A percentile compares a stretch with the other conserved stretches of the same genome.
phyloP scores from a whole-genome alignment of 306 rosid genomes.

The Cucurbita moschata region DNA sequence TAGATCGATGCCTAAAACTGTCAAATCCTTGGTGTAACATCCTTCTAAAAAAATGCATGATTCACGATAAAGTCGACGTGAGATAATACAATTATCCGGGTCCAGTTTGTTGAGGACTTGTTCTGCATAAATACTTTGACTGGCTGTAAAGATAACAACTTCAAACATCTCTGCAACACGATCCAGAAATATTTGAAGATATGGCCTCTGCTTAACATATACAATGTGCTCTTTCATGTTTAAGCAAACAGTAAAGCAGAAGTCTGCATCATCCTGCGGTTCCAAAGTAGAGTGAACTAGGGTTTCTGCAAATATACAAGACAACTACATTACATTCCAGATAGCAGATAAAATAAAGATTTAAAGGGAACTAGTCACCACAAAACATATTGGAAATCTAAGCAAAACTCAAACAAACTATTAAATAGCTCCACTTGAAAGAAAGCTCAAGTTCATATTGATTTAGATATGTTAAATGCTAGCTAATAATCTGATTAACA shows the following conservation, averaged over 20 bases:
- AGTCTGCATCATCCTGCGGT: conserved; percentile 66
- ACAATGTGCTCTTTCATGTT: conserved; percentile 84
- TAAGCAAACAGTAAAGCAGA: conserved; percentile 69
- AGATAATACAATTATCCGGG: conserved; percentile 62
- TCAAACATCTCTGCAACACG: conserved; percentile 92
- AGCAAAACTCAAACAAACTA: background rate
- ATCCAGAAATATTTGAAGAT: conserved; percentile 69
- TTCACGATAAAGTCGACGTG: conserved; percentile 76
- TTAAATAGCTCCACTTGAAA: background rate
- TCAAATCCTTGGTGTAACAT: conserved; percentile 85
- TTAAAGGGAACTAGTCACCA: background rate
- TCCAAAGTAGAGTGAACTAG: conserved; percentile 93
- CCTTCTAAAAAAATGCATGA: conserved; percentile 88
- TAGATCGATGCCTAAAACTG: conserved; percentile 76
- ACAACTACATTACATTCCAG: background rate
- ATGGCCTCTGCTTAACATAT: conserved; percentile 78
- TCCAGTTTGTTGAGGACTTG: conserved; percentile 87
- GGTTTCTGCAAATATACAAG: conserved; percentile 56
- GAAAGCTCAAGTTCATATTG: background rate
- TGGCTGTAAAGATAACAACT: conserved; percentile 86
- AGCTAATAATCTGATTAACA: background rate
- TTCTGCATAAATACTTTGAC: conserved; percentile 90
- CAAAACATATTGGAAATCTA: background rate
- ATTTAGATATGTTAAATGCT: background rate
- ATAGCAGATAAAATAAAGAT: background rate